These are phyloP conservation scores for Fusarium papillatum DNA, from an alignment of 2,329 filamentous ascomycete species.

Conservation along the genomic window DNA sequence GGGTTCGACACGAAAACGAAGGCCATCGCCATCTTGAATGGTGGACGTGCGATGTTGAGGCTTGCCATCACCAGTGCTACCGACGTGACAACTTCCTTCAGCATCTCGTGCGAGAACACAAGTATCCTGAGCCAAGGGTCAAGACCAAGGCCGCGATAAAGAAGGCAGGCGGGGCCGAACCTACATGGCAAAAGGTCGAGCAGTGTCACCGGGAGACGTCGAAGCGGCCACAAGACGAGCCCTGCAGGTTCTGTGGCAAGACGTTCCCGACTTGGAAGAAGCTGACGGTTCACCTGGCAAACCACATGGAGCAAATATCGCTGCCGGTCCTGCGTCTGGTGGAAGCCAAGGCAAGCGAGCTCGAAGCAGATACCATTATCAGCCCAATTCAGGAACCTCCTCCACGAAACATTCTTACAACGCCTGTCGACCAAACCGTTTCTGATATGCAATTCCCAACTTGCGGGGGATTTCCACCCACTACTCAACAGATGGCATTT, in stretches of 20 bases:
- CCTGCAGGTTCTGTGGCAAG: slow-evolving; percentile 90
- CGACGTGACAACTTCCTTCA: slow-evolving; percentile 94
- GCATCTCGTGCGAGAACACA: slow-evolving; percentile 93
- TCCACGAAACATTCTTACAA: slow-evolving; percentile 48
- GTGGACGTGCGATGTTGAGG: slow-evolving; percentile 88
- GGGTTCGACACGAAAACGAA: slow-evolving; percentile 95
- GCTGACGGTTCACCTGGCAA: slow-evolving; percentile 91
- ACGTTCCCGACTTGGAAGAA: slow-evolving; percentile 91
- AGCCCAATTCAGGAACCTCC: slow-evolving; percentile 72
- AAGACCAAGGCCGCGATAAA: slow-evolving; percentile 80
- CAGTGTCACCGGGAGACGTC: slow-evolving; percentile 79
- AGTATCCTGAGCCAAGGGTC: slow-evolving; percentile 83
- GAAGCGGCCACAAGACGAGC: slow-evolving; percentile 78
- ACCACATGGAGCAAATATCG: slow-evolving; percentile 94
- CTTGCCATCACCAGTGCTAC: slow-evolving; percentile 87
- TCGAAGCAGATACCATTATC: slow-evolving; percentile 74
- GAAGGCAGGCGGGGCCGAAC: slow-evolving; percentile 68
- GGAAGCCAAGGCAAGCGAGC: slow-evolving; percentile 57
- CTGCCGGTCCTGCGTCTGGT: slow-evolving; percentile 81
- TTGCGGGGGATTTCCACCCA: slow-evolving; percentile 37
- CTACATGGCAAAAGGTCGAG: slow-evolving; percentile 84
- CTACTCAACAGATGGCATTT: slow-evolving; percentile 35
- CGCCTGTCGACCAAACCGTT: slow-evolving; percentile 41
- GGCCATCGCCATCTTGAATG: slow-evolving; percentile 90
- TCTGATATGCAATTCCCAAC: slow-evolving; percentile 36